Base-by-base conservation (phyloP, 352 stramenopile genomes). In the Hyaloperonospora arabidopsidis region DNA sequence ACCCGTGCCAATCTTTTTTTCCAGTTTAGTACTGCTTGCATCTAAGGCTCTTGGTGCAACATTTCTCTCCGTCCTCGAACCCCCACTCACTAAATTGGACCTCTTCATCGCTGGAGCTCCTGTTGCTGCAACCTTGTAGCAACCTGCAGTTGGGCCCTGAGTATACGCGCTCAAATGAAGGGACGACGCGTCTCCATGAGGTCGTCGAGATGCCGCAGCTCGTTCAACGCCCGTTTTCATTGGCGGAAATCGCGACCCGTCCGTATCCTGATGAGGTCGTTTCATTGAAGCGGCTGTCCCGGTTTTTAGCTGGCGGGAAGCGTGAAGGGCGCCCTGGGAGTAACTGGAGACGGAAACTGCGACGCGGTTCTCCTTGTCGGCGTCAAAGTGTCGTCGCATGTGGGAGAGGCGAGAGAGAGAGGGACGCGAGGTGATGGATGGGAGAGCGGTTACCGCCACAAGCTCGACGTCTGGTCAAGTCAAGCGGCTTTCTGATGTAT, bases 301-400 rank as follows among this genome's bases (percentile, higher is more conserved):
- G 22, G 57, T 14, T 28, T 67, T 63, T 0, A 73, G 21, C 19
- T 57, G 54, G 0, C 59, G 63, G 19, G 57, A 48, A 19, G 63
- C 61, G 17, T 54, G 65, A 34, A 57, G 47, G 28, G 46, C 50
- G 23, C 53, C 54, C 13, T 68, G 52, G 22, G 54, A 57, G 38
- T 62, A 54, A 39, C 53, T 65, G 25, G 57, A 53, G 38, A 40
- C 22, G 29, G 55, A 19, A 18, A 55, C 41, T 5, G 50, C 59
- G 32, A 67, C 47, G 28, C 68, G 66, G 54, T 87, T 87, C 65
- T 87, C 77, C 58, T 85, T 87, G 49, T 85, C 77, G 10, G 70
- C 72, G 51, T 87, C 74, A 40, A 79, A 79, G 25, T 29, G 25
- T 38, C 74, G 74, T 45, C 72, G 74, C 76, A 85, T 85, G 12